A percentile compares a stretch with the other conserved stretches of the same genome.
Conservation (phyloP, 148 eudicot species). For the Bassia scoparia region DNA sequence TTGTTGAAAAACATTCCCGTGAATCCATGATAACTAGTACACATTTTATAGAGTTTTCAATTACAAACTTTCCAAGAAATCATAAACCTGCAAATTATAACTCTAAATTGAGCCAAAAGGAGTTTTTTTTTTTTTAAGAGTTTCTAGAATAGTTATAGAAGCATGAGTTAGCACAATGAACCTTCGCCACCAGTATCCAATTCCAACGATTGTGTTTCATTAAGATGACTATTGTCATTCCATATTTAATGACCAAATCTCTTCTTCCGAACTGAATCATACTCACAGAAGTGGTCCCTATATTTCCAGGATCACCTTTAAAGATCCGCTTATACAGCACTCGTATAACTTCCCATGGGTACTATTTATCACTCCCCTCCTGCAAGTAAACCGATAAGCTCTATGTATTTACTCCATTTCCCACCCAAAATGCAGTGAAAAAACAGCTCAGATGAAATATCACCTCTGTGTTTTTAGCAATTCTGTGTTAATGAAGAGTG, state of each 20-base stretch:
- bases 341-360: constrained; percentile 72
- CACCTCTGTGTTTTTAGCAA: constrained; percentile 75
- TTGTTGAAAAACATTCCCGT: too few species aligned
- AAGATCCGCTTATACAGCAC: constrained; percentile 51
- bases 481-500: constrained; percentile 56
- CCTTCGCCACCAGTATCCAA: too few species aligned
- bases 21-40: too few species aligned
- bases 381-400: constrained; percentile 19
- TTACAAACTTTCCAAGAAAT: too few species aligned
- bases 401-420: too few species aligned
- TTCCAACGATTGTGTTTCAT: constrained; percentile 28
- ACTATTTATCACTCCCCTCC: constrained; percentile 69
- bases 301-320: constrained; percentile 34
- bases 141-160: too few species aligned
- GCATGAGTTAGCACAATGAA: too few species aligned
- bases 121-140: too few species aligned
- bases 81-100: too few species aligned
- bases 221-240: constrained; percentile 76
- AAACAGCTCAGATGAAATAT: neutral
- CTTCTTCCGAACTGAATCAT: constrained; percentile 52
- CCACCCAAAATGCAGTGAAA: neutral
- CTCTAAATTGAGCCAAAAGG: too few species aligned
- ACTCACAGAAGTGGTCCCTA: constrained; percentile 60
- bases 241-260: constrained; percentile 62
- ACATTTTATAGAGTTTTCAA: too few species aligned